Base-by-base conservation (phyloP, 345 rosid species). In the Hirschfeldia incana region DNA sequence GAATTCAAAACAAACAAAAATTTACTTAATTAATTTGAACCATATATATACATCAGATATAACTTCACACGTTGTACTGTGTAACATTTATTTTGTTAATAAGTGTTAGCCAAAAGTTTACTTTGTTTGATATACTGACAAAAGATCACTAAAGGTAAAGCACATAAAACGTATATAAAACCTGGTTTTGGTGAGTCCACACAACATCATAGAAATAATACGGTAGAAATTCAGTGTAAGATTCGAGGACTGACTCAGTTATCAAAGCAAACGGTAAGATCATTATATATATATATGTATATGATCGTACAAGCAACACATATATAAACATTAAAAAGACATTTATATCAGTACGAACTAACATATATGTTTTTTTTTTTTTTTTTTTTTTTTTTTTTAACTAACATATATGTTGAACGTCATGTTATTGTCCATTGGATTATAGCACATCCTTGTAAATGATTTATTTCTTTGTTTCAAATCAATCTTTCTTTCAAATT, bases 341-440 rank as follows among this genome's bases (percentile, higher is more conserved):
- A 73, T 67, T 53, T 69, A 68, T 11, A 29, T 29, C 30, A 29
- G 3, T 29, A 29, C 30, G 3, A 29, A 29, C 30, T 2, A 29
- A 29, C 32, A 29, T 29, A 29, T 29, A 29, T 21, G 0, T 21
- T 21, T 21, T 21, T 21, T 21, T 21, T 21, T 21, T 21, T 21
- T 21, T 21, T 21, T 21, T 21, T 21, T 21, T 21, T 21, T 21
- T 21, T 21, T 21, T 21, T 21, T 21, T 21, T 21, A 21, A 42
- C 59, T 39, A 70, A 62, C 9, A 61, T 27, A 77, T 70, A 65
- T 64, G 44, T 64, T 62, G 5, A 62, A 29, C 60, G 77, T 78
- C 67, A 53, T 51, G 70, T 51, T 80, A 75, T 74, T 80, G 28
- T 69, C 83, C 79, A 80, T 7, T 70, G 83, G 76, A 70, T 75